Percentiles rank a stretch among this genome's conserved stretches.
Evolutionary conservation across 805 yeast genomes (phyloP).

Genomic region (Hanseniaspora guilliermondii): DNA sequence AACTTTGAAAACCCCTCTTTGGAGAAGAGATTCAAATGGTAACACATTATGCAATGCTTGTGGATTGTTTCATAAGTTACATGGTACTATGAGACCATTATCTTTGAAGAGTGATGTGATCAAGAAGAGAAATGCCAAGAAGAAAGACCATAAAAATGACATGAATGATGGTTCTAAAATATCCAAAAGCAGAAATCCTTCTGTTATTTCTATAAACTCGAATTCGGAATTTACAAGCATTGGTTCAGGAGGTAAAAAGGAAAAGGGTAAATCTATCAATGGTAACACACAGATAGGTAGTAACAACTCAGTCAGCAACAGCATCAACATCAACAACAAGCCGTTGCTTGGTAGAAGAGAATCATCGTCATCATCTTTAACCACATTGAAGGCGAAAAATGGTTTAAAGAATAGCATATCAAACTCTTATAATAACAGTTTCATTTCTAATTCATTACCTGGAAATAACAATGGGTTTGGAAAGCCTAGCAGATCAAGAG

Average conservation of each 20-base stretch:
- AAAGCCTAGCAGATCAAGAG: constrained; percentile 18
- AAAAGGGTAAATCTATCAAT: background rate
- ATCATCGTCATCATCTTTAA: constrained; percentile 13
- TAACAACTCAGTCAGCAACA: constrained; percentile 11
- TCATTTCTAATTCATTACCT: background rate
- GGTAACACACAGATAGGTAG: background rate
- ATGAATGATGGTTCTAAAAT: background rate
- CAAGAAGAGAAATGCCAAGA: constrained; percentile 55
- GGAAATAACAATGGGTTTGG: background rate
- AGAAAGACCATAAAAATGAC: constrained; percentile 39
- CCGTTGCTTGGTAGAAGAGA: constrained; percentile 5
- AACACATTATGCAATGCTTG: constrained; percentile 93
- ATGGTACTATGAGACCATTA: constrained; percentile 89
- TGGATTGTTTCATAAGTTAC: constrained; percentile 81
- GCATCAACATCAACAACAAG: background rate
- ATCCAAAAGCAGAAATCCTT: background rate
- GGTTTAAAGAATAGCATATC: background rate
- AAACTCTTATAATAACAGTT: background rate
- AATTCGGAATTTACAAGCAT: constrained; percentile 1
- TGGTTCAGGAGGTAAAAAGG: background rate
- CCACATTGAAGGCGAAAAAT: constrained; percentile 11
- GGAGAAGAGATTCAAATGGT: constrained; percentile 90
- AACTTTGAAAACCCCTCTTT: constrained; percentile 83
- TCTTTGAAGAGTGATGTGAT: constrained; percentile 86
- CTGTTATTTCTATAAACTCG: background rate